Evolutionary conservation across 2,329 filamentous ascomycete species (phyloP).

Genomic region (Aureobasidium melanogenum): DNA sequence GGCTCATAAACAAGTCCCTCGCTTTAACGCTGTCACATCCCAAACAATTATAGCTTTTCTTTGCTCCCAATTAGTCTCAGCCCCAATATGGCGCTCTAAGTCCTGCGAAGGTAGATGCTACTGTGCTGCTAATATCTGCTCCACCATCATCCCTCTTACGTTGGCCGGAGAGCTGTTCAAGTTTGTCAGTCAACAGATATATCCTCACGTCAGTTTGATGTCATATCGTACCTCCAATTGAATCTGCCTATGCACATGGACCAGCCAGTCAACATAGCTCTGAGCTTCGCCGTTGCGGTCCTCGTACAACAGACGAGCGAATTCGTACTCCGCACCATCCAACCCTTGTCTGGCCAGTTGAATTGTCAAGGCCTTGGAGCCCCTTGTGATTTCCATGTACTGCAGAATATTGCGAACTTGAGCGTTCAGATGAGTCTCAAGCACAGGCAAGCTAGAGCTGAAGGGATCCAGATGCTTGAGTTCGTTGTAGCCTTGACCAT

Average conservation of each 20-base stretch:
- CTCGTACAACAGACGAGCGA: constrained; percentile 82
- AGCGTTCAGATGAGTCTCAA: constrained; percentile 87
- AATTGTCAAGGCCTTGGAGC: constrained; percentile 78
- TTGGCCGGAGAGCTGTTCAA: constrained; percentile 49
- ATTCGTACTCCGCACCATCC: constrained; percentile 94
- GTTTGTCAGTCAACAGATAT: neutral
- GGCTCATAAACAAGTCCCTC: neutral
- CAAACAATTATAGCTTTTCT: neutral
- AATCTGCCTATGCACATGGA: constrained; percentile 87
- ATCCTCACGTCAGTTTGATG: neutral
- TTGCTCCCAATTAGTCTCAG: neutral
- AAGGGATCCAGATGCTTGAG: constrained; percentile 76
- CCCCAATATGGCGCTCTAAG: constrained; percentile 22
- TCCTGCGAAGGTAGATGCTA: constrained; percentile 28
- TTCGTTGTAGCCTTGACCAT: constrained; percentile 63
- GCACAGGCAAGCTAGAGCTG: constrained; percentile 66
- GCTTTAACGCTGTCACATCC: constrained; percentile 9
- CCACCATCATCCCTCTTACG: constrained; percentile 55
- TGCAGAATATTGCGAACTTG: constrained; percentile 91
- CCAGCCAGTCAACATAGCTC: constrained; percentile 97
- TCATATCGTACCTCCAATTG: constrained; percentile 59
- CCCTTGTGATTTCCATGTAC: constrained; percentile 70
- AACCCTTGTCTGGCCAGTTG: constrained; percentile 88
- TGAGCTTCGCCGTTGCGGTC: constrained; percentile 96
- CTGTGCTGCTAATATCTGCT: constrained; percentile 19